Evolutionary conservation across 371 early-diverging fungal species (phyloP), one percentile per base, ranked within the genome.

Genomic region (Zopfochytrium polystomum): DNA sequence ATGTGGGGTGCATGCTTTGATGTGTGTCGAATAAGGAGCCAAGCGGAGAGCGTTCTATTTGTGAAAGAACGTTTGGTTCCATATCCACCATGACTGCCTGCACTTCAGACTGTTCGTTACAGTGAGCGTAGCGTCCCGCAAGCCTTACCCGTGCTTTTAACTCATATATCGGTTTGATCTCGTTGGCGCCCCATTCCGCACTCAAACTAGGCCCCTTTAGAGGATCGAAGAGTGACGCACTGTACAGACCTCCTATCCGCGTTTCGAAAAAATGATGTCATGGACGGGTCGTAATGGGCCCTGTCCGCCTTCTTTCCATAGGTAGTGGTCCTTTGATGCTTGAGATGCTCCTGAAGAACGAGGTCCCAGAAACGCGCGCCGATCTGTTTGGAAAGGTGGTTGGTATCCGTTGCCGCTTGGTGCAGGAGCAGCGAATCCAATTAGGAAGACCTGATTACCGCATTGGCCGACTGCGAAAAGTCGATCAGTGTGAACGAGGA

Each of bases 291-390:
- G 52, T n/a, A n/a, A n/a, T n/a, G n/a, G n/a, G n/a, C n/a, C n/a
- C n/a, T n/a, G n/a, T n/a, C n/a, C n/a, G n/a, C n/a, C n/a, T n/a
- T n/a, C n/a, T n/a, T n/a, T n/a, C n/a, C n/a, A n/a, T n/a, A n/a
- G n/a, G n/a, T n/a, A n/a, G n/a, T n/a, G n/a, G n/a, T n/a, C 22
- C n/a, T 20, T 9, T 52, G 30, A 32, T 13, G 31, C 29, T 50
- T 52, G 7, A 78, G 66, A 44, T 82, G 81, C 52, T 83, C 82
- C 46, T 76, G 75, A 30, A 79, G 67, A 1, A 74, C 75, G 54
- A 75, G 62, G 48, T 80, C 78, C 80, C 81, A 83, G 67, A 83
- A 82, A 5, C 80, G 65, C 20, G 49, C 26, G 43, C 79, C 80
- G 46, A 83, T 80, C 78, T 80, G 55, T n/a, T n/a, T n/a, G n/a